phyloP scores from a whole-genome alignment of 345 rosid genomes.

The Brassica cretica region DNA sequence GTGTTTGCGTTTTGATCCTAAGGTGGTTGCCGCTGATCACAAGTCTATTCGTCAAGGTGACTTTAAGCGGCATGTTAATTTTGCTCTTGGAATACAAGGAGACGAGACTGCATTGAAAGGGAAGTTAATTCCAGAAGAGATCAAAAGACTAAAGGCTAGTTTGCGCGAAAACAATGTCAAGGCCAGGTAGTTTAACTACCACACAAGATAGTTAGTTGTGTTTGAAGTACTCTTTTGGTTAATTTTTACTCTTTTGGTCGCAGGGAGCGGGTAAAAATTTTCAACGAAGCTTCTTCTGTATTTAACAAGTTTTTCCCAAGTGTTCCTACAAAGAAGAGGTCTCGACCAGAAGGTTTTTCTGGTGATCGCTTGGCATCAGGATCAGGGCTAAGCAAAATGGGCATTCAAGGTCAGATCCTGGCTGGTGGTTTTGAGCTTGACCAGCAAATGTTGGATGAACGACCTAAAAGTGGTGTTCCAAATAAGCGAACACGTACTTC shows the following conservation, averaged over 20 bases:
- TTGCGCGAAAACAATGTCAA: conserved; percentile 65
- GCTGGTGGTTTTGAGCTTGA: conserved; percentile 68
- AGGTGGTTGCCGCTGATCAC: conserved; percentile 69
- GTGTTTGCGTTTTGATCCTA: conserved; percentile 71
- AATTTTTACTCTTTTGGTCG: conserved; percentile 39
- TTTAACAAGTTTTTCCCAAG: conserved; percentile 75
- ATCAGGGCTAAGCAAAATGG: conserved; percentile 66
- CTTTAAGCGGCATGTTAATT: conserved; percentile 59
- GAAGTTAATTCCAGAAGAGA: conserved; percentile 68
- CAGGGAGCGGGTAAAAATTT: conserved; percentile 79
- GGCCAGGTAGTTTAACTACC: conserved; percentile 67
- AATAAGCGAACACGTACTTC: conserved; percentile 94
- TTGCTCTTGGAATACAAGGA: conserved; percentile 69
- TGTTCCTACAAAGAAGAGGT: conserved; percentile 76
- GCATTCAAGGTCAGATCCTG: conserved; percentile 59
- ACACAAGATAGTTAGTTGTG: conserved; percentile 16
- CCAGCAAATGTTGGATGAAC: conserved; percentile 73
- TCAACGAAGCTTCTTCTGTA: conserved; percentile 77
- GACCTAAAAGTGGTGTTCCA: conserved; percentile 64
- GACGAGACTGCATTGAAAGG: conserved; percentile 66
- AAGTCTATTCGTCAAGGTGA: conserved; percentile 73
- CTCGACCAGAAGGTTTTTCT: conserved; percentile 68
- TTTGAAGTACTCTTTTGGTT: conserved; percentile 31
- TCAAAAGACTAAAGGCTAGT: conserved; percentile 63
- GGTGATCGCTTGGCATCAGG: conserved; percentile 60